phyloP scores from a whole-genome alignment of 306 rosid species.

The Mucuna pruriens region DNA sequence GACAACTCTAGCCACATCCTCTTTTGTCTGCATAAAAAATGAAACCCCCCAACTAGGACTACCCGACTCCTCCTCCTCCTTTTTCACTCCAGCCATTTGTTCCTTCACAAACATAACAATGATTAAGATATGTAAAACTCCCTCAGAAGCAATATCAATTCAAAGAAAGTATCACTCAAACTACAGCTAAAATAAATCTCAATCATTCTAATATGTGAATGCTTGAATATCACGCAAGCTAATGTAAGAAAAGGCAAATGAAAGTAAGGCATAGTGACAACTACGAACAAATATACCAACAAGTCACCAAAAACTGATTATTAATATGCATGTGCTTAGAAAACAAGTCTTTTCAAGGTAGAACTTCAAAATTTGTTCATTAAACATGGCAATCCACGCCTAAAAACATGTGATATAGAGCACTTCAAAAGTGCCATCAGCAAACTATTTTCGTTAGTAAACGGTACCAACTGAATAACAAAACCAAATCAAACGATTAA shows the following conservation, averaged over 20 bases:
- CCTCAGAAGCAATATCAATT: conserved; percentile 22
- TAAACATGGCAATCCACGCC: not conserved
- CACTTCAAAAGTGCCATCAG: conserved; percentile 1
- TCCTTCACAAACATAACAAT: conserved; percentile 35
- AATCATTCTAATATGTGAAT: not conserved
- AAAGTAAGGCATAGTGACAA: conserved; percentile 16
- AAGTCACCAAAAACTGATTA: conserved; percentile 29
- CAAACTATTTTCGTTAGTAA: not conserved
- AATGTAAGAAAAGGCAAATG: conserved; percentile 23
- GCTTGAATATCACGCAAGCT: conserved; percentile 14
- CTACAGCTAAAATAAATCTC: conserved; percentile 6
- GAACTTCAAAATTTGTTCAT: conserved; percentile 18
- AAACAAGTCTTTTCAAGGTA: not conserved
- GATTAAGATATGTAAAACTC: conserved; percentile 26
- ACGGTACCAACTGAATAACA: conserved; percentile 21
- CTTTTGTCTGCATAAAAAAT: conserved; percentile 73
- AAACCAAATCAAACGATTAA: conserved; percentile 30
- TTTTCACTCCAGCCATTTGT: conserved; percentile 54
- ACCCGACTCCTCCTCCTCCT: conserved; percentile 73
- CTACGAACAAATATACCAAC: conserved; percentile 15
- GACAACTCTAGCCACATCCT: conserved; percentile 83
- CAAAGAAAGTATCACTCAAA: conserved; percentile 17
- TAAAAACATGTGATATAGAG: not conserved
- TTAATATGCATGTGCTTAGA: conserved; percentile 1
- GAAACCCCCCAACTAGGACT: conserved; percentile 88